Base-by-base conservation (phyloP, 306 rosid species). In the Lathyrus oleraceus region DNA sequence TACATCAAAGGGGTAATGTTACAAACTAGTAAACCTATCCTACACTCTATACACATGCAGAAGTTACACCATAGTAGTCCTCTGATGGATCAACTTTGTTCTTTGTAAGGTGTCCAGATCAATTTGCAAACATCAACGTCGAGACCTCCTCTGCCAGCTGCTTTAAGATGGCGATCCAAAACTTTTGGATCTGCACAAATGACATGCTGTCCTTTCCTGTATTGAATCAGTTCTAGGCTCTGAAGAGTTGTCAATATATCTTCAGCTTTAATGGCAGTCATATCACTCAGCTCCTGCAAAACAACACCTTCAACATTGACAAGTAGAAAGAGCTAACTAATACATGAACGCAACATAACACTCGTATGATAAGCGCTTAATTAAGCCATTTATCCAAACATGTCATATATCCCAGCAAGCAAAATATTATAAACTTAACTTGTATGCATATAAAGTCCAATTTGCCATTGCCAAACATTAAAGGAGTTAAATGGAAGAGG, bases 61-160 rank as follows among this genome's bases (percentile, higher is more conserved):
- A 69, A 5, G 59, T 62, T 76, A 66, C 73, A 63, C 13, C 39
- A 15, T 2, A 23, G 74, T 56, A 60, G 54, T 60, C 61, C 30
- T 61, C 38, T 38, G 61, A 27, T 45, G 48, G 19, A 47, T 82
- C 80, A 82, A 67, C 78, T 79, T 60, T 95, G 97, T 19, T 95
- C 99, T 69, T 88, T 91, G 42, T 91, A 95, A 14, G 99, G 99
- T 58, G 99, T 95, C 99, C 97, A 95, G 56, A 95, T 95, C 89
- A 95, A 73, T 76, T 91, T 95, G 83, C 90, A 81, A 40, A 86
- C 97, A 74, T 95, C 99, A 20, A 95, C 99, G 27, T 95, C 97
- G 3, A 95, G 90, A 75, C 97, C 97, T 0, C 97, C 97, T 49
- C 95, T 94, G 5, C 99, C 97, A 15, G 96, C 99, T 14, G 96